Evolutionary conservation across 116 monocot species (phyloP), one percentile per base, ranked within the genome.

Genomic region (Thalassia testudinum): DNA sequence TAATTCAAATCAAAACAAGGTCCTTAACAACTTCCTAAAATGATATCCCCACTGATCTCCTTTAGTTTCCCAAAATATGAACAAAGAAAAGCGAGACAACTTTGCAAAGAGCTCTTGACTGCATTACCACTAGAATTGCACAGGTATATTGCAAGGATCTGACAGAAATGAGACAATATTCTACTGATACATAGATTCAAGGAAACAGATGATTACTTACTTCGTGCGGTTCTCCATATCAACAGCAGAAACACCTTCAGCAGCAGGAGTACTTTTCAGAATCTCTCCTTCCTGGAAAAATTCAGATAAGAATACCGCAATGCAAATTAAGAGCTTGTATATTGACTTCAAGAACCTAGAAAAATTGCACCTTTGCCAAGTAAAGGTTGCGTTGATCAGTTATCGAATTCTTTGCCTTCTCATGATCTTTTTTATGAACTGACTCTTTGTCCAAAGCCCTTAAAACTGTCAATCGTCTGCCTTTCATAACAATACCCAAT

Each of bases 211-310:
- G 3, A 26, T 24, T 28, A 62, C 68, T 73, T 77, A 89, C 97
- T 65, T 62, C 27, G 70, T 70, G 60, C 97, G 85, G 66, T 89
- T 97, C 56, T 78, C 71, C 89, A 97, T 85, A 56, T 97, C 85
- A 54, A 54, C 38, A 48, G 75, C 79, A 27, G 97, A 89, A 18
- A 97, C 97, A 61, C 97, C 97, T 75, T 85, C 79, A 43, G 89
- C 78, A 63, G 89, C 85, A 51, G 72, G 77, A 42, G 77, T 82
- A 6, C 72, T 82, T 26, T 14, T 12, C 12, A 21, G 5, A 38
- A 55, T 38, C 34, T 30, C 11, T 21, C 45, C 45, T 45, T 45
- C 45, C 45, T 45, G 30, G 30, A 45, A n/a, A 3, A 45, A 45
- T 3, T 16, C 4, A 45, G 45, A 45, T 20, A 45, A 45, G 4